Evolutionary conservation across 179 eudicot species (phyloP).

Genomic region (Sideroxylon spinosum): DNA sequence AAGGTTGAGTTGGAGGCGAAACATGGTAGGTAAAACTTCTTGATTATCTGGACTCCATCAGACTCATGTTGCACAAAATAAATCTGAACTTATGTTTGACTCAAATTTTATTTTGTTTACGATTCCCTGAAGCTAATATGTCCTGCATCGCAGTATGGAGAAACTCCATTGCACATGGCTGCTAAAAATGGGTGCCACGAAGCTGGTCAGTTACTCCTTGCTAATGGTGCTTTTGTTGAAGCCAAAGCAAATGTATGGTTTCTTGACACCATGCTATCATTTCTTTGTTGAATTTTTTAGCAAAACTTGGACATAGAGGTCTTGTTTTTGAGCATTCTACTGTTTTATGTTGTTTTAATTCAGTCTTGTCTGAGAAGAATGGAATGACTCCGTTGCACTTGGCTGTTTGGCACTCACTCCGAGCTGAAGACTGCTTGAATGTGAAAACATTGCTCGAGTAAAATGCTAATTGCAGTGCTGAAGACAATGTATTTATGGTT

Average conservation of each 20-base stretch:
- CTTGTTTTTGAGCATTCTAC: background rate
- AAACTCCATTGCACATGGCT: slow-evolving; percentile 99
- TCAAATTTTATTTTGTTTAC: background rate
- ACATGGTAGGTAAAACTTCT: slow-evolving; percentile 56
- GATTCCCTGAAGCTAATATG: background rate
- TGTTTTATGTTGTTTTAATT: background rate
- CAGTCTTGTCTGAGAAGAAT: slow-evolving; percentile 46
- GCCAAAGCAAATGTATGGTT: slow-evolving; percentile 84
- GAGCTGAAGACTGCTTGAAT: slow-evolving; percentile 62
- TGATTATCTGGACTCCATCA: background rate
- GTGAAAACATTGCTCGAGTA: slow-evolving; percentile 77
- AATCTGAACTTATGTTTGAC: background rate
- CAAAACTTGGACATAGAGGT: background rate
- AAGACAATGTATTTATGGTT: slow-evolving; percentile 50
- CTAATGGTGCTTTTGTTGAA: slow-evolving; percentile 79
- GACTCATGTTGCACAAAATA: background rate
- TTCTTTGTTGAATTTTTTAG: background rate
- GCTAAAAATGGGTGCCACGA: slow-evolving; percentile 94
- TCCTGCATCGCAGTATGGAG: slow-evolving; percentile 71
- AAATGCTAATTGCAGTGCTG: slow-evolving; percentile 85
- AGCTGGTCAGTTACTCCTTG: slow-evolving; percentile 80
- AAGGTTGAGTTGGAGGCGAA: slow-evolving; percentile 83
- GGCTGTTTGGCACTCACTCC: slow-evolving; percentile 90
- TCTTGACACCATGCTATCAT: background rate
- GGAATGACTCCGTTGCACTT: slow-evolving; percentile 99